Percentiles rank a stretch among this genome's conserved stretches.
Conservation (phyloP, 169 alveolate species). For the Cyclospora cayetanensis region DNA sequence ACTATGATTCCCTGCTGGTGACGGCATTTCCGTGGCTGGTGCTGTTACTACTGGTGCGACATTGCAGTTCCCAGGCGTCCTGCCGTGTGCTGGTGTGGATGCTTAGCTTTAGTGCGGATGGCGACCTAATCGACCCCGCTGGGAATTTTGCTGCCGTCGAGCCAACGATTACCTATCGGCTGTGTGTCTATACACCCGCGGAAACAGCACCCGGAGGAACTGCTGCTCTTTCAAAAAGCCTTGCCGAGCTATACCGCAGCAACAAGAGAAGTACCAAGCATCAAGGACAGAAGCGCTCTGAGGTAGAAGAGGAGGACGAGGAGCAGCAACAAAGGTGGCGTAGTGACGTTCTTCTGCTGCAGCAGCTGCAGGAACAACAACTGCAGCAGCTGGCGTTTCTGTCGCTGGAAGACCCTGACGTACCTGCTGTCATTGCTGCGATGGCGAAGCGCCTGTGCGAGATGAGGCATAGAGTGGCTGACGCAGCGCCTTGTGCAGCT, state of each 20-base stretch:
- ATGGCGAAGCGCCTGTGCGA: conserved; percentile 51
- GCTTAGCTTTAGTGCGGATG: conserved; percentile 40
- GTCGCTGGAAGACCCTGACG: conserved; percentile 2
- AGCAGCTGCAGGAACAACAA: conserved; percentile 44
- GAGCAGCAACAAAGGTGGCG: conserved; percentile 58
- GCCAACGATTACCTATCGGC: conserved; percentile 29
- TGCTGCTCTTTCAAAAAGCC: conserved; percentile 10
- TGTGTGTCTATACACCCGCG: conserved; percentile 7
- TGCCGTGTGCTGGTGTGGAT: neutral
- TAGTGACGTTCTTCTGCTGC: conserved; percentile 21
- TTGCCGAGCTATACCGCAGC: neutral
- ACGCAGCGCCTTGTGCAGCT: conserved; percentile 16
- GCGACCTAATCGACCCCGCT: conserved; percentile 25
- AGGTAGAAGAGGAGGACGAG: neutral
- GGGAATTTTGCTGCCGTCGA: conserved; percentile 45
- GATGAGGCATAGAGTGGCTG: conserved; percentile 24
- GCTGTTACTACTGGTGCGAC: neutral
- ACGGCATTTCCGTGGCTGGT: neutral
- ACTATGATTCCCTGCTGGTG: neutral
- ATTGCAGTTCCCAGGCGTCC: neutral
- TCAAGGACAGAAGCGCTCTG: neutral
- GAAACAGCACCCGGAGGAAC: neutral
- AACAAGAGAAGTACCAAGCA: neutral
- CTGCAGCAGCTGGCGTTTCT: conserved; percentile 55
- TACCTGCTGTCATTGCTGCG: conserved; percentile 46